Evolutionary conservation across 108 stramenopile species (phyloP), one percentile per base, ranked within the genome.

Genomic region (Fistulifera solaris): DNA sequence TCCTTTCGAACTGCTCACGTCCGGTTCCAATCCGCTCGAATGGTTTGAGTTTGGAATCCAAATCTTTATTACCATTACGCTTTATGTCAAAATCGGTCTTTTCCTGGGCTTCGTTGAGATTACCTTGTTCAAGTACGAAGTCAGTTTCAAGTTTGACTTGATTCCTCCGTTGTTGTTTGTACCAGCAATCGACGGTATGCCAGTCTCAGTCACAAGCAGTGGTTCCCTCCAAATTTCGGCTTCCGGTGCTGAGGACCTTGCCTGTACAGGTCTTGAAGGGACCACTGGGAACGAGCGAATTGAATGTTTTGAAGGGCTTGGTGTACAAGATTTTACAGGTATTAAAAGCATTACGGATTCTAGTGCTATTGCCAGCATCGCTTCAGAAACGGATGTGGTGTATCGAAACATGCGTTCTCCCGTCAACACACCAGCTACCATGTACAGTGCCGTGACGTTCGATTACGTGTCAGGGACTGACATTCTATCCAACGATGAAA

Each of bases 21-120:
- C 48, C 18, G 46, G 59, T 24, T 25, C 18, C 21, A 56, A 35
- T 10, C 67, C 67, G 22, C n/a, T 58, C 12, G 56, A 69, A 39
- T 69, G 68, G 68, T 69, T 69, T 47, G 68, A 69, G 57, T 50
- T 69, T 21, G 55, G 54, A 2, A 39, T 69, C 1, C 35, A 48
- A 1, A 62, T 62, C 42, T 58, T 40, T 15, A 22, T 68, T 14
- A 47, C 48, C 54, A 21, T 68, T 55, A 55, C 54, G 11, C 19
- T 68, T 3, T 66, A 58, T 49, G 1, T 65, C 15, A 50, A 47
- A 39, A 19, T 59, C 13, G 22, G 40, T 8, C 17, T 45, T 21
- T 45, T 17, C 19, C 44, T 45, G 7, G 21, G 17, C 3, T 45
- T 45, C 11, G 11, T 21, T 11, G 21, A 45, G 44, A 45, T 45